Evolutionary conservation across 2,329 filamentous ascomycete species (phyloP), one percentile per base, ranked within the genome.

Genomic region (Ophiostoma novo-ulmi): DNA sequence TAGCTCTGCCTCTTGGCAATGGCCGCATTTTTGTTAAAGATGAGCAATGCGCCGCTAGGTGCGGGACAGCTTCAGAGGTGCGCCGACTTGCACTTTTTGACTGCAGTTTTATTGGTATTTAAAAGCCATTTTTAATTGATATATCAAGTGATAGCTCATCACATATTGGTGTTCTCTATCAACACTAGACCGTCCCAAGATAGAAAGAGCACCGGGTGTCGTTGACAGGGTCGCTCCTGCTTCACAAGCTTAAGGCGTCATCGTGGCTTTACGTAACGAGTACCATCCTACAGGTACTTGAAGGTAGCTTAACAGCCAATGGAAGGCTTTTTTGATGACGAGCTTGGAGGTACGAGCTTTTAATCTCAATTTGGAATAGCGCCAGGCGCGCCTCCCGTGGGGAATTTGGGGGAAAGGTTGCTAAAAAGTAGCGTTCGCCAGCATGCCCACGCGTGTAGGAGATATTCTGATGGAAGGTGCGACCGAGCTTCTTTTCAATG

Each of bases 251-350:
- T 58, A 58, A 58, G 52, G 52, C 58, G 58, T 35, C 58, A 63
- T 63, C 58, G 58, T 63, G 58, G 58, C 26, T 63, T 63, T 63
- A 58, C 52, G 52, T 58, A 63, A 63, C 26, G 58, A 58, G 58
- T 63, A 13, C 58, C 22, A 63, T 31, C 58, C 26, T 63, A 14
- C 26, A 63, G 26, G 52, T 14, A 63, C 58, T 17, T 17, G 14
- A 6, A 20, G 26, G 22, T 14, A 63, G 26, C 13, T 35, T 22
- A 14, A 20, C 58, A 63, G 58, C 58, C 58, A 63, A 63, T 63
- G 58, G 26, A 26, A 63, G 58, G 58, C 13, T 26, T 10, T 36
- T 39, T n/a, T 26, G 58, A 63, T 63, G 58, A 63, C 58, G 52
- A 58, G 52, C 52, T 58, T 58, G 52, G 52, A 26, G 52, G n/a